Evolutionary conservation across 106 monocot species (phyloP).

Genomic region (Vanilla planifolia): DNA sequence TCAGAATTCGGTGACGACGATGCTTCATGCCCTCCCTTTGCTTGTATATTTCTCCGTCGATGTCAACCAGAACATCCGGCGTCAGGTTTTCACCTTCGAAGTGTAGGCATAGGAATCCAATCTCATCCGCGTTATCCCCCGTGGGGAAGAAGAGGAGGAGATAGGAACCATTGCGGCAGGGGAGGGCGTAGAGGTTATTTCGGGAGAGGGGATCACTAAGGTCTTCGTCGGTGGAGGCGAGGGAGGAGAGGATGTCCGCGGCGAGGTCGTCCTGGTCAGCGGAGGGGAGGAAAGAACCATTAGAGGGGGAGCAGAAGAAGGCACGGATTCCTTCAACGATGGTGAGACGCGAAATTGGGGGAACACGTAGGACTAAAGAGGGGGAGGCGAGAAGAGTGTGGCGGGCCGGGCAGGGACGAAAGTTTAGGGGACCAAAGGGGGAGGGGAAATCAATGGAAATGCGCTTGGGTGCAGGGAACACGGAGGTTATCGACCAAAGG

Average conservation of each 20-base stretch:
- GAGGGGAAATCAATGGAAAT: neutral
- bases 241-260: slow-evolving; percentile 1
- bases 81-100: neutral
- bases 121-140: slow-evolving; percentile 43
- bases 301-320: slow-evolving; percentile 3
- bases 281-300: slow-evolving; percentile 9
- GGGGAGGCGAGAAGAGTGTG: slow-evolving; percentile 2
- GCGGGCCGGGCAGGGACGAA: neutral
- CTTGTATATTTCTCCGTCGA: slow-evolving; percentile 15
- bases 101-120: slow-evolving; percentile 29
- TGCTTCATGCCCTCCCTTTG: slow-evolving; percentile 41
- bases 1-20: slow-evolving; percentile 40
- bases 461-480: neutral
- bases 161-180: slow-evolving; percentile 6
- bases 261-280: slow-evolving; percentile 7
- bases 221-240: neutral
- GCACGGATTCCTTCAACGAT: slow-evolving; percentile 1
- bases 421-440: neutral
- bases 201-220: neutral
- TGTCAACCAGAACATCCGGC: slow-evolving; percentile 7
- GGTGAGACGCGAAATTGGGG: neutral
- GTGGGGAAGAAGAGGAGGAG: slow-evolving; percentile 59
- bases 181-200: slow-evolving; percentile 33
- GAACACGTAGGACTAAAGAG: neutral
- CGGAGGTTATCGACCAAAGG: slow-evolving; percentile 12